A percentile compares a stretch with the other conserved stretches of the same genome.
phyloP scores from a whole-genome alignment of 176 grass and related monocot genomes.

The Thalia dealbata region DNA sequence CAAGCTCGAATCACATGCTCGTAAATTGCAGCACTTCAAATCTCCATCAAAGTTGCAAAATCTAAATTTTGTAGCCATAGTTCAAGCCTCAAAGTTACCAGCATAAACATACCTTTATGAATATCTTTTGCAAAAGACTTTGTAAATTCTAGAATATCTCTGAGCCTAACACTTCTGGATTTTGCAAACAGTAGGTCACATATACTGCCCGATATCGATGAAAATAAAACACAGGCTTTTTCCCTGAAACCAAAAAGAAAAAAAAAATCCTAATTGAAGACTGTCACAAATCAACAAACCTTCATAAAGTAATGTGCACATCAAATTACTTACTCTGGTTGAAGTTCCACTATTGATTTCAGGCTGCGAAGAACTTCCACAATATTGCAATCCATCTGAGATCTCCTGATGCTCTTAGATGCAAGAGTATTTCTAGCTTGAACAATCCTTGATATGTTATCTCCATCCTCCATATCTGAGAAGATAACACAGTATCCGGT shows the following conservation, averaged over 20 bases:
- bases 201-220: background rate
- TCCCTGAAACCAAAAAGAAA: slow-evolving; percentile 10
- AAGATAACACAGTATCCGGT: background rate
- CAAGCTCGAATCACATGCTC: background rate
- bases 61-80: background rate
- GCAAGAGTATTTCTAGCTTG: slow-evolving; percentile 1
- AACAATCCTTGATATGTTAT: slow-evolving; percentile 12
- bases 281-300: no score
- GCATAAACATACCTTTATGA: background rate
- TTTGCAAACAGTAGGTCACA: background rate
- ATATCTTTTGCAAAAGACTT: slow-evolving; percentile 5
- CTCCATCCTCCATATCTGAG: background rate
- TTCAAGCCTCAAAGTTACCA: background rate
- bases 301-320: background rate
- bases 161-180: background rate
- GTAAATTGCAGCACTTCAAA: background rate
- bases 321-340: slow-evolving; percentile 10
- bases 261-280: background rate
- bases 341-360: background rate
- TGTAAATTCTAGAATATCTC: slow-evolving; percentile 1
- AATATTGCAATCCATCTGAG: background rate
- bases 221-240: slow-evolving; percentile 14
- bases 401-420: background rate
- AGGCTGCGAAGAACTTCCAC: slow-evolving; percentile 1
- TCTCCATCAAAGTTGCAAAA: background rate